Evolutionary conservation across 176 grass and related monocot species (phyloP).

Genomic region (Oryza brachyantha): DNA sequence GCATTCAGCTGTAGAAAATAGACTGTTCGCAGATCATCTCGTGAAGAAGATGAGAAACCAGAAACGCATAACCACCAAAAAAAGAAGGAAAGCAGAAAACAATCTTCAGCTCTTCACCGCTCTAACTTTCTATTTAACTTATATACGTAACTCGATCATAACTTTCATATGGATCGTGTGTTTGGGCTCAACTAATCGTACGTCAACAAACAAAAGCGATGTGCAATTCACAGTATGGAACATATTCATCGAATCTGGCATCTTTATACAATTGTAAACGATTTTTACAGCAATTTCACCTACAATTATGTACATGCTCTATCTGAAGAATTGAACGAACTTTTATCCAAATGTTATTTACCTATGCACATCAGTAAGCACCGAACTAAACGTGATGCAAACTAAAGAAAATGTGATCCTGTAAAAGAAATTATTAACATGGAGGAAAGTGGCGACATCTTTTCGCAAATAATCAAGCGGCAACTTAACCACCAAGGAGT

Average conservation of each 20-base stretch:
- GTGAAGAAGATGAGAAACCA: not conserved
- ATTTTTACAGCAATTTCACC: not conserved
- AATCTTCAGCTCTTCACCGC: too few relatives aligned
- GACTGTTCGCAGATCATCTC: not conserved
- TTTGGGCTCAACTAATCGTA: not conserved
- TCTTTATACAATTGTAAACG: not conserved
- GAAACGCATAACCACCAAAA: not conserved
- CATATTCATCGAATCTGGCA: not conserved
- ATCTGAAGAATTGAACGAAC: not conserved
- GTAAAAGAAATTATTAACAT: not conserved
- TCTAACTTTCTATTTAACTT: too few relatives aligned
- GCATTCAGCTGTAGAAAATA: too few relatives aligned
- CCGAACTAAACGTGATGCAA: not conserved
- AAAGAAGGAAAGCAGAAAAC: not conserved
- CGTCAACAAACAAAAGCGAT: not conserved
- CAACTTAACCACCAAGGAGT: not conserved
- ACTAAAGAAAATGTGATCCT: not conserved
- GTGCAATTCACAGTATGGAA: not conserved
- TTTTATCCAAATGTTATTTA: not conserved
- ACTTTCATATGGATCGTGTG: not conserved
- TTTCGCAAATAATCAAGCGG: not conserved
- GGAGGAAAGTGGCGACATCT: not conserved
- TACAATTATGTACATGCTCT: not conserved
- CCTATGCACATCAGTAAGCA: not conserved
- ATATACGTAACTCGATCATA: not conserved